phyloP scores from a whole-genome alignment of 2,329 filamentous ascomycete genomes.

The Penicillium aurantiogriseum region DNA sequence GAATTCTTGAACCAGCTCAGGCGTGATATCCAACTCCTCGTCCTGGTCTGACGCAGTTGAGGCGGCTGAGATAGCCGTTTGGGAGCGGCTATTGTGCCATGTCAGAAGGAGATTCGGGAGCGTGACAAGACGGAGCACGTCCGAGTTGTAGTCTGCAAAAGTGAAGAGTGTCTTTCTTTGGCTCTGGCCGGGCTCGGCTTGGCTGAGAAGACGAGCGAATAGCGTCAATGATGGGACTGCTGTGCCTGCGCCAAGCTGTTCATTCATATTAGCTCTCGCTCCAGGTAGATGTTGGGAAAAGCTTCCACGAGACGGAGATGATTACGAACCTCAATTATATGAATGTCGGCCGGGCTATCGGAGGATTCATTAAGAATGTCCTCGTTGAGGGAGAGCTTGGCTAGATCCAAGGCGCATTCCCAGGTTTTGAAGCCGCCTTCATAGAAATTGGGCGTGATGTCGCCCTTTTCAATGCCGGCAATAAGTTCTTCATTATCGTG shows the following conservation, averaged over 20 bases:
- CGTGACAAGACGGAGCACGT: constrained; percentile 60
- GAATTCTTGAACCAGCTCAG: constrained; percentile 49
- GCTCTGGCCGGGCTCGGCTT: constrained; percentile 10
- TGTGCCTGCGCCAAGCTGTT: constrained; percentile 62
- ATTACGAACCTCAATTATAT: constrained; percentile 42
- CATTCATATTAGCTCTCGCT: neutral
- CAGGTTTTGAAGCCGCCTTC: constrained; percentile 69
- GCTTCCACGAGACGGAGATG: neutral
- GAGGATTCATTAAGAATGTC: constrained; percentile 11
- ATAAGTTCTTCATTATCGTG: constrained; percentile 46
- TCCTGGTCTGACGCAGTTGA: constrained; percentile 13
- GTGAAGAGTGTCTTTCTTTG: constrained; percentile 50
- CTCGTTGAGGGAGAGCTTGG: constrained; percentile 36
- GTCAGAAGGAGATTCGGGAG: constrained; percentile 61
- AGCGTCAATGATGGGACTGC: constrained; percentile 58
- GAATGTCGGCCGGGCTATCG: constrained; percentile 30
- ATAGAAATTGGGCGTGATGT: constrained; percentile 61
- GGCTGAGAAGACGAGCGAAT: constrained; percentile 52
- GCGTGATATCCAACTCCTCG: constrained; percentile 50
- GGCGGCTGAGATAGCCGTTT: neutral
- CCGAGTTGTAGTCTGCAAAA: constrained; percentile 61
- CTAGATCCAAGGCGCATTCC: constrained; percentile 64
- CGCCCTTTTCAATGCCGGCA: constrained; percentile 53
- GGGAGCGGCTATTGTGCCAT: constrained; percentile 42
- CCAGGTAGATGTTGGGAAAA: neutral